A percentile compares a stretch with the other conserved stretches of the same genome.
Evolutionary conservation across 164 flowering plant species (phyloP).

Genomic region (Nymphaea colorata): DNA sequence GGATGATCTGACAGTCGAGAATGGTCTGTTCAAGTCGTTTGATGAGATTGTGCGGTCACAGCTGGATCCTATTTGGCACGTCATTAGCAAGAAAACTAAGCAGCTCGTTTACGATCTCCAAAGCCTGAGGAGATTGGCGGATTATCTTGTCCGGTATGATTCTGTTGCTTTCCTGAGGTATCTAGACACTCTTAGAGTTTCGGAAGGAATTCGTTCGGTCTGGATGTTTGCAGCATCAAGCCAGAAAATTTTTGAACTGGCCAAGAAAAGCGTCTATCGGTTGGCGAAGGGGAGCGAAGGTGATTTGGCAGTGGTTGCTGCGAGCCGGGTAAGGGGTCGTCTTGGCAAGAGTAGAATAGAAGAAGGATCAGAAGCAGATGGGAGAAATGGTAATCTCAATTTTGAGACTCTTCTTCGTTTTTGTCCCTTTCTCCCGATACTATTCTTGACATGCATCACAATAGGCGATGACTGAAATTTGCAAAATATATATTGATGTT

Average conservation of each 20-base stretch:
- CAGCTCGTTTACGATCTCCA: slow-evolving; percentile 94
- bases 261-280: slow-evolving; percentile 84
- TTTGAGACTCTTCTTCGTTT: not conserved
- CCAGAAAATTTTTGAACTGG: slow-evolving; percentile 89
- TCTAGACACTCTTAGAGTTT: slow-evolving; percentile 85
- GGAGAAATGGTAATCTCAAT: not conserved
- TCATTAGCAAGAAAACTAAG: slow-evolving; percentile 82
- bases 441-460: not conserved
- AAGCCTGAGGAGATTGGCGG: slow-evolving; percentile 84
- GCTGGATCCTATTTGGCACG: slow-evolving; percentile 98
- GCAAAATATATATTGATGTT: too few relatives aligned
- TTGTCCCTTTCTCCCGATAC: not conserved
- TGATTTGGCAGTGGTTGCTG: slow-evolving; percentile 17
- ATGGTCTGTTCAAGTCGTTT: slow-evolving; percentile 87
- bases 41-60: slow-evolving; percentile 94
- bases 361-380: slow-evolving; percentile 6
- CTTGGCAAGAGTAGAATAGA: slow-evolving; percentile 45
- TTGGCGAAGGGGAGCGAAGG: slow-evolving; percentile 40
- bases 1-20: slow-evolving; percentile 94
- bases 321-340: slow-evolving; percentile 11
- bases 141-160: slow-evolving; percentile 97
- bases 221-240: slow-evolving; percentile 98
- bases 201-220: slow-evolving; percentile 89
- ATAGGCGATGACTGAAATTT: too few relatives aligned
- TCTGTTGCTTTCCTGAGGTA: slow-evolving; percentile 92